Conservation (phyloP, 148 eudicot genomes). For the Rhododendron henanense region DNA sequence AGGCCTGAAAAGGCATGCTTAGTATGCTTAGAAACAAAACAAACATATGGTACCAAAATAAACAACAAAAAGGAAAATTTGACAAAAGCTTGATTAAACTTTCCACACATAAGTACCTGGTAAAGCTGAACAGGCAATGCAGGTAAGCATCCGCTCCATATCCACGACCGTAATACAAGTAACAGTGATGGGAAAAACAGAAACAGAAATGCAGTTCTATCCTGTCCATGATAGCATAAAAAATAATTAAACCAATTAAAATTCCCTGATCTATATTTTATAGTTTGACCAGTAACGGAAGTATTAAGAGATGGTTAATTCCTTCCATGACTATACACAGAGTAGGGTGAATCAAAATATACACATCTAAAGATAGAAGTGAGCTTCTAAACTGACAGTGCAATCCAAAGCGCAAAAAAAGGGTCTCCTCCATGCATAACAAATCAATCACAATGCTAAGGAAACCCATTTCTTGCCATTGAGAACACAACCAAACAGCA, state of each 20-base stretch:
- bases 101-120: conserved; percentile 45
- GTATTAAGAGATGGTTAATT: neutral
- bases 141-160: conserved; percentile 91
- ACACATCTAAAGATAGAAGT: neutral
- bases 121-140: conserved; percentile 94
- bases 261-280: neutral
- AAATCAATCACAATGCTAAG: neutral
- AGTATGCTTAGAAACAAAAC: conserved; percentile 9
- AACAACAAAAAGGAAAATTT: neutral
- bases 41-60: neutral
- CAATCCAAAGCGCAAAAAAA: neutral
- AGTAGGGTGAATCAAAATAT: neutral
- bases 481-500: neutral
- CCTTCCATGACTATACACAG: neutral
- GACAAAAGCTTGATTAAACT: neutral
- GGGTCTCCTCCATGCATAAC: neutral
- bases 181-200: conserved; percentile 76
- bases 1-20: conserved; percentile 52
- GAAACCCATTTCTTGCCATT: neutral
- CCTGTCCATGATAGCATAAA: conserved; percentile 48
- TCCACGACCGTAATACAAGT: conserved; percentile 53
- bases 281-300: neutral
- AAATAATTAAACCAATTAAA: neutral
- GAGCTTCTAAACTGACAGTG: neutral
- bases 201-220: conserved; percentile 80